Base-by-base conservation (phyloP, 371 early-diverging fungal genomes). In the Mucor indicus region DNA sequence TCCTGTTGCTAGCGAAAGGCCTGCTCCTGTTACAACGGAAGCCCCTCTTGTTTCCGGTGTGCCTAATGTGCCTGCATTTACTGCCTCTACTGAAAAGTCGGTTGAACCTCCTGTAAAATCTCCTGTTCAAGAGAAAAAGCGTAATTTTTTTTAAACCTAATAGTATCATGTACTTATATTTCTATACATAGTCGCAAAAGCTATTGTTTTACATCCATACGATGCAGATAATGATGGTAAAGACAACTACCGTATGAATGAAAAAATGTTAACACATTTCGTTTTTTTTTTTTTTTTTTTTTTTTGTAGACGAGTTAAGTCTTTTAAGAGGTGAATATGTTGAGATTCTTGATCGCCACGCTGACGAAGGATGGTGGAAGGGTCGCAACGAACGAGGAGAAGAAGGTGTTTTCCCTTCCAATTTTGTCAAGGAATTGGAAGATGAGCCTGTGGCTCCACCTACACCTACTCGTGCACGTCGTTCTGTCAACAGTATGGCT, bases 321-420 rank as follows among this genome's bases (percentile, higher is more conserved):
- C 46, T 83, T 4, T 50, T 62, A 23, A 63, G 76, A 41, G 81
- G 80, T 17, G 68, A 74, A 39, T 71, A 72, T 27, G 57, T 83
- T 10, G 64, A 67, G 2, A 72, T 83, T 22, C 56, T 73, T 11
- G 78, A 80, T 38, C 68, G 72, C 42, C 49, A 72, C 49, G 70
- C 60, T 6, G 83, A 83, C 38, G 81, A 80, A 29, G 83, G 79
- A 12, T 83, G 83, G 83, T 83, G 80, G 81, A 64, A 58, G 36
- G 83, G 83, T 22, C 67, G 45, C 40, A 77, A 80, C 19, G 81
- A 83, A 25, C 65, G 73, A 31, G 83, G 83, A n/a, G 62, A 72
- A 12, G 44, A 38, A 1, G 83, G 83, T 20, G 67, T 80, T 17
- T 83, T 83, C 38, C 83, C 83, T 10, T 66, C 69, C 36, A 76